Evolutionary conservation across 148 eudicot species (phyloP), one percentile per base, ranked within the genome.

Genomic region (Camellia sinensis): DNA sequence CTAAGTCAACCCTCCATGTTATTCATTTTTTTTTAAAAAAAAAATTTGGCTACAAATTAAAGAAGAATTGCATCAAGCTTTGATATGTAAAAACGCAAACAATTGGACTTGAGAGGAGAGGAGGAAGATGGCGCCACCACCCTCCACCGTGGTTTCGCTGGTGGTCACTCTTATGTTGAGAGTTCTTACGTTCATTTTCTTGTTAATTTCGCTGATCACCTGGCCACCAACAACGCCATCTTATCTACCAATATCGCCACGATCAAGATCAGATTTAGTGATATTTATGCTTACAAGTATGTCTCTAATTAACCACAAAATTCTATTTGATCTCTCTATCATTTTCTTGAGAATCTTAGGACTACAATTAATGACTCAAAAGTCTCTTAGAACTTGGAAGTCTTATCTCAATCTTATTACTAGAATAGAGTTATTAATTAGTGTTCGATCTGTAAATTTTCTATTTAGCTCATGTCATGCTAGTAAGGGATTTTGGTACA

Each of bases 261-360:
- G 13, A 46, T 19, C n/a, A 41, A 43, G 40, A 48, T 62, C 64
- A 73, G 67, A 8, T 41, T 80, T 50, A 80, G 52, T 3, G 82
- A 80, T 40, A 56, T 73, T 62, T 61, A 73, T 40, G 82, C 78
- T 13, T 80, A 72, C 7, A 21, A 63, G 82, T 80, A 71, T 1
- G 75, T 15, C 3, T 14, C 17, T 5, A 29, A 29, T 29, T 29
- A 11, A 29, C 50, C 14, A 72, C n/a, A 15, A 61, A 15, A 61
- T 61, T 61, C 18, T 61, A 29, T 29, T 29, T 29, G 37, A 29
- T 61, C 65, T 61, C 18, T 61, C 65, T 61, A 0, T 61, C 18
- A 6, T 61, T 61, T 61, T 61, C 4, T 17, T 48, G 7, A 48
- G 6, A 5, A 48, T 48, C 52, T 48, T 48, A 48, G 52, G 52